These are phyloP conservation scores for Pichia sp. DNA, from an alignment of 1,139 yeast species.

Conservation along the genomic window DNA sequence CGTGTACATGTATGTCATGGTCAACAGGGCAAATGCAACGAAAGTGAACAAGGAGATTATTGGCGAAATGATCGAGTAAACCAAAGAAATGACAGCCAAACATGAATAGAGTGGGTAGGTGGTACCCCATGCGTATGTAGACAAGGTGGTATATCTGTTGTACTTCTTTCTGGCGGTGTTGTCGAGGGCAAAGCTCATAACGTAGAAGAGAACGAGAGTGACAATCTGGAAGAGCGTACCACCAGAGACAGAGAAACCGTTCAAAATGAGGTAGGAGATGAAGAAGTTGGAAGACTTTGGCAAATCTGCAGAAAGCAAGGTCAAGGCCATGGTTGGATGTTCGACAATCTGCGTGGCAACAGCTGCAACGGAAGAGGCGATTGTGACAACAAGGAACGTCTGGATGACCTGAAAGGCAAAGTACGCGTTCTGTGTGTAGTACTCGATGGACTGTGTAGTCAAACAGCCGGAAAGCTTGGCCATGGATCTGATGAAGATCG, in stretches of 20 bases:
- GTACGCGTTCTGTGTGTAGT: slow-evolving; percentile 79
- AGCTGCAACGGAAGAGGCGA: slow-evolving; percentile 74
- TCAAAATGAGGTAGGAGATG: slow-evolving; percentile 65
- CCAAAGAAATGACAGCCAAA: slow-evolving; percentile 70
- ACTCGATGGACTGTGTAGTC: slow-evolving; percentile 68
- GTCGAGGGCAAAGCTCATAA: slow-evolving; percentile 31
- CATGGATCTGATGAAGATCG: slow-evolving; percentile 70
- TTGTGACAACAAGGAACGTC: slow-evolving; percentile 76
- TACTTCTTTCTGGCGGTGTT: slow-evolving; percentile 60
- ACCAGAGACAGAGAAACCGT: slow-evolving; percentile 73
- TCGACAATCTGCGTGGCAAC: slow-evolving; percentile 61
- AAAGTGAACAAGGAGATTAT: slow-evolving; percentile 61
- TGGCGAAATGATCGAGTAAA: slow-evolving; percentile 77
- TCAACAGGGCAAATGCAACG: slow-evolving; percentile 53
- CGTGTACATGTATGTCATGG: slow-evolving; percentile 63
- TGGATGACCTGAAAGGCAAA: slow-evolving; percentile 73
- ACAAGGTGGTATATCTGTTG: slow-evolving; percentile 33
- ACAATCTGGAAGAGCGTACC: slow-evolving; percentile 40
- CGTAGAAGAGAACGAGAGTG: slow-evolving; percentile 53
- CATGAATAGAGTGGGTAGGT: slow-evolving; percentile 72
- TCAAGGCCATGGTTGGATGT: slow-evolving; percentile 70
- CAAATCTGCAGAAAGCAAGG: slow-evolving; percentile 64
- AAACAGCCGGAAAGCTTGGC: slow-evolving; percentile 72
- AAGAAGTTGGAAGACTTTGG: slow-evolving; percentile 84
- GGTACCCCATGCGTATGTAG: slow-evolving; percentile 58